Conservation (phyloP, 495 filamentous ascomycete species). For the Podospora fimiseda region DNA sequence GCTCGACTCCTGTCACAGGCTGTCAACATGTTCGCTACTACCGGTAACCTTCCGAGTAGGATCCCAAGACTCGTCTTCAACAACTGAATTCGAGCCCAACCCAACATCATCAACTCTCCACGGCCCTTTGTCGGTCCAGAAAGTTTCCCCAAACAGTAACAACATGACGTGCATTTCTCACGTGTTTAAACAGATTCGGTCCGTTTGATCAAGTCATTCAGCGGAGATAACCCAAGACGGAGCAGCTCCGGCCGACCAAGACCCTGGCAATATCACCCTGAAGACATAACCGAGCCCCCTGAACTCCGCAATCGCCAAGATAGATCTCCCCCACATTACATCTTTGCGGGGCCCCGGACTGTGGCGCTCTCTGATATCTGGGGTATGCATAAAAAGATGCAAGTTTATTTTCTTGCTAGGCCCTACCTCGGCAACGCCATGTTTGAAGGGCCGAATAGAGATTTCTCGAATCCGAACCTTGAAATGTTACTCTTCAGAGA, state of each 20-base stretch:
- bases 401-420: background rate
- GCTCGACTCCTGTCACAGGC: too few species aligned
- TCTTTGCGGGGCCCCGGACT: slow-evolving; percentile 20
- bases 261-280: slow-evolving; percentile 1
- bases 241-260: slow-evolving; percentile 1
- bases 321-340: background rate
- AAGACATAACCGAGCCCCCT: background rate
- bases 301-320: background rate
- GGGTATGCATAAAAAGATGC: background rate
- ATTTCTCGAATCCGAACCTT: too few species aligned
- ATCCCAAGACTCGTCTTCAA: too few species aligned
- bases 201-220: background rate
- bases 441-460: background rate
- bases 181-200: slow-evolving; percentile 3
- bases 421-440: slow-evolving; percentile 7
- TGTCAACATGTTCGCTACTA: too few species aligned
- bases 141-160: background rate
- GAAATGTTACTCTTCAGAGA: background rate
- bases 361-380: background rate
- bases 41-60: too few species aligned
- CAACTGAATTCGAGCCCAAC: background rate
- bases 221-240: background rate
- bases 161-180: slow-evolving; percentile 4
- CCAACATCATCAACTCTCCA: background rate
- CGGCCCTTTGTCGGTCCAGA: background rate